Percentiles rank a stretch among this genome's conserved stretches.
phyloP scores from a whole-genome alignment of 352 stramenopile genomes.

The Sclerospora graminicola region DNA sequence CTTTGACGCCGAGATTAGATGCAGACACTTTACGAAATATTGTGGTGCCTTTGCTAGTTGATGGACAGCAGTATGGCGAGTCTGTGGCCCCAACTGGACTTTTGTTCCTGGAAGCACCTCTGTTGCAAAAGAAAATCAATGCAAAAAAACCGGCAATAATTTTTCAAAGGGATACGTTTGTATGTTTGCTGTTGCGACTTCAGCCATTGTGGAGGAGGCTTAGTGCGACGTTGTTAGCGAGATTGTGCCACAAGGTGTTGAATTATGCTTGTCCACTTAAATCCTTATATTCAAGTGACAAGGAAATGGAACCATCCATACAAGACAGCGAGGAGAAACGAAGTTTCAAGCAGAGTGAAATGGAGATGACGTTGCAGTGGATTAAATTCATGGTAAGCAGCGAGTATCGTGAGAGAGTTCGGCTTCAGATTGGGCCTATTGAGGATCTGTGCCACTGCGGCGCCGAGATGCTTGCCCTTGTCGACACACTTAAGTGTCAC shows the following conservation, averaged over 20 bases:
- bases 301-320: slow-evolving; percentile 1
- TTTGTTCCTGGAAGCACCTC: slow-evolving; percentile 24
- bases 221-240: slow-evolving; percentile 42
- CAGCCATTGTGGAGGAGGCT: slow-evolving; percentile 39
- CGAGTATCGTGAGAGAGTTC: slow-evolving; percentile 52
- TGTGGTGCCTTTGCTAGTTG: slow-evolving; percentile 51
- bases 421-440: slow-evolving; percentile 44
- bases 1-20: slow-evolving; percentile 19
- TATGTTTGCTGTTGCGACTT: slow-evolving; percentile 35
- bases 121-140: slow-evolving; percentile 1
- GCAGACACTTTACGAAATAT: slow-evolving; percentile 43
- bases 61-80: slow-evolving; percentile 44
- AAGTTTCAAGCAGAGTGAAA: slow-evolving; percentile 8
- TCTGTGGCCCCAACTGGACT: slow-evolving; percentile 28
- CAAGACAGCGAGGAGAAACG: slow-evolving; percentile 1
- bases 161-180: slow-evolving; percentile 23
- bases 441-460: slow-evolving; percentile 53
- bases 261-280: slow-evolving; percentile 5
- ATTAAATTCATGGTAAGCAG: slow-evolving; percentile 56
- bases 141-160: slow-evolving; percentile 3
- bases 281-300: slow-evolving; percentile 1
- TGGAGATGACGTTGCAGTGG: slow-evolving; percentile 37
- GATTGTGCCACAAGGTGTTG: slow-evolving; percentile 41
- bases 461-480: slow-evolving; percentile 38
- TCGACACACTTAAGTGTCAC: slow-evolving; percentile 19